Conservation (phyloP, 306 rosid species). For the Rubus parviflorus region DNA sequence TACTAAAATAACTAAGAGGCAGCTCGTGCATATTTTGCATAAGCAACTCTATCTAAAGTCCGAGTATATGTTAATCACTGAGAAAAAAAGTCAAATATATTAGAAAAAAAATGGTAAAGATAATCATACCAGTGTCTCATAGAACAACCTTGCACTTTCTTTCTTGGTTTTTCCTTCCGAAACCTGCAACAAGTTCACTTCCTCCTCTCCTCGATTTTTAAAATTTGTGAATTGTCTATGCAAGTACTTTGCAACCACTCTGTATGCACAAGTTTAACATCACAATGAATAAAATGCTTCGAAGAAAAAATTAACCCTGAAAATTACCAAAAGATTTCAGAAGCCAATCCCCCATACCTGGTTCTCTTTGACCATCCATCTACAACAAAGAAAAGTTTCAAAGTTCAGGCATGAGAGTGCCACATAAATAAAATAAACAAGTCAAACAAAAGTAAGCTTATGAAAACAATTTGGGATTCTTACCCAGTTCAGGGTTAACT, state of each 20-base stretch:
- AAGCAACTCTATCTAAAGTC: neutral
- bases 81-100: neutral
- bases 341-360: conserved; percentile 46
- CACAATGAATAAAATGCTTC: conserved; percentile 14
- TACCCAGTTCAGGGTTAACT: conserved; percentile 39
- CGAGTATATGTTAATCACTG: no score
- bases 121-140: conserved; percentile 78
- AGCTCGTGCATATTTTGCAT: neutral
- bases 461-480: conserved; percentile 28
- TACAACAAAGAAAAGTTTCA: conserved; percentile 36
- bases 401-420: conserved; percentile 15
- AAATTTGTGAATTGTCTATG: conserved; percentile 34
- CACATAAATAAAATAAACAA: conserved; percentile 24
- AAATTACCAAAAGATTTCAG: conserved; percentile 19
- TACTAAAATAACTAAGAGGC: neutral
- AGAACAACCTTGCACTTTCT: conserved; percentile 70
- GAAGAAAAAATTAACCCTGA: conserved; percentile 11
- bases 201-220: conserved; percentile 29
- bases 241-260: conserved; percentile 61
- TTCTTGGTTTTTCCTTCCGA: conserved; percentile 43
- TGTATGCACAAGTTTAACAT: conserved; percentile 31
- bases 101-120: neutral
- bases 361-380: conserved; percentile 77
- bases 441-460: conserved; percentile 6
- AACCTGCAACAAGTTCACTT: conserved; percentile 51